These are phyloP conservation scores for Sphenostylis stenocarpa DNA, from an alignment of 306 rosid species.

Conservation along the genomic window DNA sequence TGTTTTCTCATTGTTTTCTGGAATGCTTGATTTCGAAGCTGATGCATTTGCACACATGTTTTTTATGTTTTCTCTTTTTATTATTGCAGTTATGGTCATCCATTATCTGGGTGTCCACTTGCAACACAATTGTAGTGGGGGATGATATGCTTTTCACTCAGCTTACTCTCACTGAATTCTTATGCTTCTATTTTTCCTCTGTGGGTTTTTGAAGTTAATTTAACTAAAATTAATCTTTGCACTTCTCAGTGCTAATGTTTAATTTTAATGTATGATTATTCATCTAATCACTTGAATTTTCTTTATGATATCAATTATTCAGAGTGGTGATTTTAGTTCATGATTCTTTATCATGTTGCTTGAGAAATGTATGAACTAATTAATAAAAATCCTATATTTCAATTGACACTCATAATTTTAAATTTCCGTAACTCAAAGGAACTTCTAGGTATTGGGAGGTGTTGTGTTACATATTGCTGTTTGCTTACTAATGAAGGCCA, in stretches of 20 bases:
- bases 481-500: not conserved
- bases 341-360: not conserved
- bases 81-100: not conserved
- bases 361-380: not conserved
- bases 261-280: not conserved
- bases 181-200: not conserved
- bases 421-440: not conserved
- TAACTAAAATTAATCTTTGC: not conserved
- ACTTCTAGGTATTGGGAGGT: not conserved
- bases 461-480: not conserved
- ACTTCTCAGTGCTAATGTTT: not conserved
- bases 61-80: not conserved
- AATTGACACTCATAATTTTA: not conserved
- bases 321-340: not conserved
- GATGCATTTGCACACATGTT: not conserved
- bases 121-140: not conserved
- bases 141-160: too few species aligned
- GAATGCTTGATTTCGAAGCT: not conserved
- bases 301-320: not conserved
- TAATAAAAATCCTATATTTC: not conserved
- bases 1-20: not conserved
- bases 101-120: not conserved
- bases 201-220: not conserved
- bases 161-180: not conserved
- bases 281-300: not conserved